Evolutionary conservation across 108 stramenopile species (phyloP), one percentile per base, ranked within the genome.

Genomic region (Nitzschia sp.): DNA sequence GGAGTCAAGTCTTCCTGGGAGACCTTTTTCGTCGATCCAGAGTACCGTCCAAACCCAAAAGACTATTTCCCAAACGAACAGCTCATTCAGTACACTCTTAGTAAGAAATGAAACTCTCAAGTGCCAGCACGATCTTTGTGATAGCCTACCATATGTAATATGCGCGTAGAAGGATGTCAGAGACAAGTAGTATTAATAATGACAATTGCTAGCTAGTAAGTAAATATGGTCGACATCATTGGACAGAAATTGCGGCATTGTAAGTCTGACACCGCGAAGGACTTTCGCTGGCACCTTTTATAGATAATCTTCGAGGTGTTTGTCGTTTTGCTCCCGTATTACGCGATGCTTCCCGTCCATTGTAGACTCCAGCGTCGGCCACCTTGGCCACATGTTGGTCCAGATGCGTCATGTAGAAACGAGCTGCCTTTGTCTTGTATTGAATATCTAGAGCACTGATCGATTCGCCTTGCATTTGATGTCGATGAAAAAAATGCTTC

Each of bases 21-120:
- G 54, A 85, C 77, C 26, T 94, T 87, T 57, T 94, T 94, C 67
- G 90, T 94, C 1, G 90, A 94, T 70, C 82, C 83, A 8, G 88
- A 86, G 17, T 94, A 94, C 61, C 81, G 93, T 42, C 89, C 92
- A 6, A 94, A 94, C 77, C 93, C 93, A 8, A 94, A 94, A 66
- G 93, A 94, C 49, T 94, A 89, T 66, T 94, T 89, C 60, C 93
- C 90, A 0, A 84, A 87, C 56, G 93, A 94, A 65, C 77, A 89
- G 63, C 64, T 26, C 25, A 31, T 30, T 38, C 9, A 36, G 32
- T 33, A 58, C 30, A 58, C 28, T 6, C 28, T 33, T 25, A 58
- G 24, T 25, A 54, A 54, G 18, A 54, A 54, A n/a, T 24, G 18
- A 25, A 25, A 15, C 6, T 42, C 38, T 42, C 38, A 9, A 9